These are phyloP conservation scores for Metschnikowia corniflorae DNA, from an alignment of 805 yeast genomes.

Conservation along the genomic window DNA sequence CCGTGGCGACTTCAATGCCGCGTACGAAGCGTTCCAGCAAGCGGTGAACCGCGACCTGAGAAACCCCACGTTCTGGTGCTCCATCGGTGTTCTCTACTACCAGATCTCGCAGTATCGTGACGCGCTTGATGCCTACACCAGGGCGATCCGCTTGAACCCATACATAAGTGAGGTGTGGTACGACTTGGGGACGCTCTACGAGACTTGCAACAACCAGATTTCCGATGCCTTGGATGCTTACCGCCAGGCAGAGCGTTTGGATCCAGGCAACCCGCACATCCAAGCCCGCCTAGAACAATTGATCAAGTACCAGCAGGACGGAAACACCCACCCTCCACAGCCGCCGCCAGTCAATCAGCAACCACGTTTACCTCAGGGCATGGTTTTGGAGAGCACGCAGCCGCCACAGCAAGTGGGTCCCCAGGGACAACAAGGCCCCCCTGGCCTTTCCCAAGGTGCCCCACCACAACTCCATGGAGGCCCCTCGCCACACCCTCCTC, in stretches of 20 bases:
- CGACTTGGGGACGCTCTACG: slow-evolving; percentile 94
- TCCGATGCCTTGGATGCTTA: slow-evolving; percentile 96
- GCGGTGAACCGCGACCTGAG: slow-evolving; percentile 96
- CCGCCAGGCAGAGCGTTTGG: slow-evolving; percentile 91
- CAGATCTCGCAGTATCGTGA: slow-evolving; percentile 95
- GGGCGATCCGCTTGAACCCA: slow-evolving; percentile 94
- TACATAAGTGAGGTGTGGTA: slow-evolving; percentile 98
- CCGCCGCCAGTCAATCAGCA: slow-evolving; percentile 68
- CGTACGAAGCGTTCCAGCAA: slow-evolving; percentile 97
- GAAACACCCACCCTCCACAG: slow-evolving; percentile 58
- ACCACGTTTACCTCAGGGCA: slow-evolving; percentile 58
- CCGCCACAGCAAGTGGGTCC: slow-evolving; percentile 5
- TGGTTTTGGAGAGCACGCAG: slow-evolving; percentile 51
- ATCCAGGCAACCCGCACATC: slow-evolving; percentile 91
- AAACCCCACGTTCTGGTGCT: slow-evolving; percentile 97
- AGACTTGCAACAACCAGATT: slow-evolving; percentile 94
- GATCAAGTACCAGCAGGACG: slow-evolving; percentile 66
- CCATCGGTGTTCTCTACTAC: slow-evolving; percentile 92
- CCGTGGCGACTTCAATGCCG: slow-evolving; percentile 89
- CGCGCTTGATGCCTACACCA: slow-evolving; percentile 94
- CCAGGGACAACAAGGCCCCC: slow-evolving; percentile 5
- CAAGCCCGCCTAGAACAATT: slow-evolving; percentile 88
- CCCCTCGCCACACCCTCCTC: slow-evolving; percentile 4
- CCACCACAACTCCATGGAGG: slow-evolving; percentile 10
- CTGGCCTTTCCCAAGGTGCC: not conserved